Percentiles rank a stretch among this genome's conserved stretches.
phyloP scores from a whole-genome alignment of 768 basidiomycete genomes.

The Hysterangium stoloniferum region DNA sequence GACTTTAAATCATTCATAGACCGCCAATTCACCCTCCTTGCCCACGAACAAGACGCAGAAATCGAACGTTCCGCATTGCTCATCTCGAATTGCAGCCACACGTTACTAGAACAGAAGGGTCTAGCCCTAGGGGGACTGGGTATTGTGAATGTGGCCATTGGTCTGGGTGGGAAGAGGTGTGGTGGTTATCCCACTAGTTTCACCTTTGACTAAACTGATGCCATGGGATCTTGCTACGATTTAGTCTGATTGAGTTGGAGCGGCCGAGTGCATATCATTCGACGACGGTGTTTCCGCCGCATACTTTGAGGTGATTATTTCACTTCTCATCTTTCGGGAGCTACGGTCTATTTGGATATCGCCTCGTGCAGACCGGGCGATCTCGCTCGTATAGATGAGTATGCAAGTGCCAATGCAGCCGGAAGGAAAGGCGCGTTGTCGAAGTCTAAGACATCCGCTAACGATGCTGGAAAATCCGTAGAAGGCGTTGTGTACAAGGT shows the following conservation, averaged over 20 bases:
- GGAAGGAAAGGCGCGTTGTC: constrained; percentile 33
- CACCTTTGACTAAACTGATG: not conserved
- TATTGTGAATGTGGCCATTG: constrained; percentile 64
- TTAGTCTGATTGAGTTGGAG: constrained; percentile 82
- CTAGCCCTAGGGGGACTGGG: constrained; percentile 71
- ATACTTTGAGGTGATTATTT: constrained; percentile 60
- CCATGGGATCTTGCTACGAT: constrained; percentile 17
- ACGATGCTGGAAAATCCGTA: constrained; percentile 26
- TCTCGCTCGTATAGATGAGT: constrained; percentile 76
- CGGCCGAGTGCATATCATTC: constrained; percentile 74
- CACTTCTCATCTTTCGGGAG: not conserved
- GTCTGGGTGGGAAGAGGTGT: constrained; percentile 90
- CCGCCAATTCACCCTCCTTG: constrained; percentile 58
- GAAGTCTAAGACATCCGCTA: constrained; percentile 34
- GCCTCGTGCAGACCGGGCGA: constrained; percentile 72
- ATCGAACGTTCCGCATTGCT: constrained; percentile 72
- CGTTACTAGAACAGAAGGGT: constrained; percentile 82
- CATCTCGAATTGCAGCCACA: constrained; percentile 74
- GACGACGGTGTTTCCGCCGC: constrained; percentile 68
- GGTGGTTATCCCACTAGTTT: not conserved
- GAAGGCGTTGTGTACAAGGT: constrained; percentile 91
- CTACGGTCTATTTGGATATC: not conserved
- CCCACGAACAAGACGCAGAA: constrained; percentile 75
- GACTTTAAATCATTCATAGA: constrained; percentile 51
- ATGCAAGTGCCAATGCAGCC: constrained; percentile 35